phyloP scores from a whole-genome alignment of 108 stramenopile genomes.

The Nitzschia sp. region DNA sequence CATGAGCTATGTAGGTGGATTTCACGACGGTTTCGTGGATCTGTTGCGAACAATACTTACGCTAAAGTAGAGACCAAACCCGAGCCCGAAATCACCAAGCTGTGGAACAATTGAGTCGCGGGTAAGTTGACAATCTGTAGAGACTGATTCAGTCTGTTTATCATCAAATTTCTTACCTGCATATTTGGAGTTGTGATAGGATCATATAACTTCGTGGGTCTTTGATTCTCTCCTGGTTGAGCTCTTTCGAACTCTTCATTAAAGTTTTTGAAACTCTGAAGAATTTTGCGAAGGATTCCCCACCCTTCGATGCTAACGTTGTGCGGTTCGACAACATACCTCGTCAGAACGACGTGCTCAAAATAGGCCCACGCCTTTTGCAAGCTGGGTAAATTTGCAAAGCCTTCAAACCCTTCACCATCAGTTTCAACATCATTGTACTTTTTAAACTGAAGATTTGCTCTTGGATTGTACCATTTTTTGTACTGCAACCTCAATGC shows the following conservation, averaged over 20 bases:
- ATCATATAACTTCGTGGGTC: conserved; percentile 68
- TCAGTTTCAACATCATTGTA: background rate
- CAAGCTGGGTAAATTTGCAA: conserved; percentile 26
- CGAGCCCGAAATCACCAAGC: conserved; percentile 63
- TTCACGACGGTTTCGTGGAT: too few relatives aligned
- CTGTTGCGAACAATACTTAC: too few relatives aligned
- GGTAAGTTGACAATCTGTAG: too few relatives aligned
- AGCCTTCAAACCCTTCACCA: background rate
- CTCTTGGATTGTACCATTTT: conserved; percentile 74
- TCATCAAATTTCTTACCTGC: conserved; percentile 16
- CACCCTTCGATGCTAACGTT: background rate
- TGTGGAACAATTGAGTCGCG: conserved; percentile 15
- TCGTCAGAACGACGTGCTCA: conserved; percentile 76
- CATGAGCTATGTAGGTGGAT: too few relatives aligned
- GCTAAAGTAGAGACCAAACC: conserved; percentile 77
- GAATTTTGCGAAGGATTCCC: conserved; percentile 22
- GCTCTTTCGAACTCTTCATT: conserved; percentile 42
- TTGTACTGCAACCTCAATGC: conserved; percentile 51
- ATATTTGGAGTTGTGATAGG: conserved; percentile 66
- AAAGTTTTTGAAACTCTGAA: conserved; percentile 17
- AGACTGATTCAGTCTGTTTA: too few relatives aligned
- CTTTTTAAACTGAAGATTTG: background rate
- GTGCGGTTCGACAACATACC: conserved; percentile 34
- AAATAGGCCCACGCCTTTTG: conserved; percentile 85
- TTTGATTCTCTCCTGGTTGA: conserved; percentile 49